Percentiles rank a stretch among this genome's conserved stretches.
phyloP scores from a whole-genome alignment of 2,329 filamentous ascomycete species.

The Pyricularia sp. region DNA sequence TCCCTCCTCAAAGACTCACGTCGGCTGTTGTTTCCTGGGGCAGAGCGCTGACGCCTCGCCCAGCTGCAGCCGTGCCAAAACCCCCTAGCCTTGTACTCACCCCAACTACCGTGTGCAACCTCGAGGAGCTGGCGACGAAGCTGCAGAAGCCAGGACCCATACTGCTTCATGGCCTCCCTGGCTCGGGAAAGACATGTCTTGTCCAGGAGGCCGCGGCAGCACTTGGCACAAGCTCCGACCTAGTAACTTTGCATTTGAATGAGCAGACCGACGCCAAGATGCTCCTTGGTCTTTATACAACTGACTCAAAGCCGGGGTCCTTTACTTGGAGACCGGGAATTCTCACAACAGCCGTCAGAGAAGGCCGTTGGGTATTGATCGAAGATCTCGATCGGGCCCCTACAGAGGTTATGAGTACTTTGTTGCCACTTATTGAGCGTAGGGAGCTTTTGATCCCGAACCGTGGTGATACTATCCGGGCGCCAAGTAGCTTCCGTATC shows the following conservation, averaged over 20 bases:
- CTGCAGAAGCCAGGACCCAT: slow-evolving; percentile 59
- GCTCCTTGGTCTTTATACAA: slow-evolving; percentile 87
- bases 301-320: slow-evolving; percentile 72
- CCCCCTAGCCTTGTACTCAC: slow-evolving; percentile 52
- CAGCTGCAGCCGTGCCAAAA: slow-evolving; percentile 32
- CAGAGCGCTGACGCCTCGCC: slow-evolving; percentile 52
- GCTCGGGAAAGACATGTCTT: slow-evolving; percentile 81
- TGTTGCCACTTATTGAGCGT: slow-evolving; percentile 83
- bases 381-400: slow-evolving; percentile 94
- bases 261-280: slow-evolving; percentile 98
- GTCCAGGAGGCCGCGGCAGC: slow-evolving; percentile 70
- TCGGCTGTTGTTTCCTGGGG: slow-evolving; percentile 52
- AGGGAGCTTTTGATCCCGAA: slow-evolving; percentile 85
- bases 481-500: slow-evolving; percentile 74
- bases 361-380: slow-evolving; percentile 93
- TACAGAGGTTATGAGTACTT: slow-evolving; percentile 83
- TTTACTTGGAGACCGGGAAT: slow-evolving; percentile 91
- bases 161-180: slow-evolving; percentile 68
- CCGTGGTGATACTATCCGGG: slow-evolving; percentile 72
- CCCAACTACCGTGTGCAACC: slow-evolving; percentile 57
- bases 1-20: slow-evolving; percentile 31
- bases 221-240: slow-evolving; percentile 63
- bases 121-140: slow-evolving; percentile 53
- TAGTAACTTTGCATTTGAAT: slow-evolving; percentile 93
- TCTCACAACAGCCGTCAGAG: slow-evolving; percentile 80